Evolutionary conservation across 2,329 filamentous ascomycete species (phyloP).

Genomic region (Neurospora crassa): DNA sequence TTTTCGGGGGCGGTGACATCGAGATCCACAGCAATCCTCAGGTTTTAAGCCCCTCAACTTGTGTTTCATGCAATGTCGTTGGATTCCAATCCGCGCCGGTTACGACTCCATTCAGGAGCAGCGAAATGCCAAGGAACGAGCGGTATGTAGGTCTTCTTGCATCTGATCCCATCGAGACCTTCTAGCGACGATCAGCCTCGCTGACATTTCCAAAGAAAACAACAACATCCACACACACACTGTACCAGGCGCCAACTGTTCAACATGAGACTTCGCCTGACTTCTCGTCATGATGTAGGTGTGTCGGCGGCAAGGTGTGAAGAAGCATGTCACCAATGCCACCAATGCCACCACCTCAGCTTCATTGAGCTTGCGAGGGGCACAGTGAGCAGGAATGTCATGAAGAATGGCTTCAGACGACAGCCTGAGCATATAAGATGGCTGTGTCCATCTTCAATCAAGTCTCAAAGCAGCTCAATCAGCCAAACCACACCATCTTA

Average conservation of each 20-base stretch:
- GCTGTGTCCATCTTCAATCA: not conserved
- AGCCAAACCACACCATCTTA: not conserved
- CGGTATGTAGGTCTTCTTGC: no score
- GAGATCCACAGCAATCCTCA: no score
- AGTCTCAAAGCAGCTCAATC: not conserved
- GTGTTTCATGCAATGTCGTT: no score
- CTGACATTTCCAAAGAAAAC: not conserved
- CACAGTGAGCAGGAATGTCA: not conserved
- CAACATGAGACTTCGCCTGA: not conserved
- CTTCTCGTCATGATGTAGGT: not conserved
- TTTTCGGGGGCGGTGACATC: not conserved
- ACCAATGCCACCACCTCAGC: not conserved
- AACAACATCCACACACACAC: not conserved
- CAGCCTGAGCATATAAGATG: not conserved
- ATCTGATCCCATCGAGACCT: no score
- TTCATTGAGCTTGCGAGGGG: not conserved
- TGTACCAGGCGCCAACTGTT: no score
- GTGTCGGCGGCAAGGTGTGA: not conserved
- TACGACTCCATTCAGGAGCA: no score
- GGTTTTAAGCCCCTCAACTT: no score
- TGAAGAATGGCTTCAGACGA: not conserved
- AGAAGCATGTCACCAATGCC: not conserved
- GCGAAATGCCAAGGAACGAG: no score
- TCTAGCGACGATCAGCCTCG: not conserved
- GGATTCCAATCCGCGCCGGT: no score